phyloP scores from a whole-genome alignment of 2,329 filamentous ascomycete species.

The Thyridium curvatum region DNA sequence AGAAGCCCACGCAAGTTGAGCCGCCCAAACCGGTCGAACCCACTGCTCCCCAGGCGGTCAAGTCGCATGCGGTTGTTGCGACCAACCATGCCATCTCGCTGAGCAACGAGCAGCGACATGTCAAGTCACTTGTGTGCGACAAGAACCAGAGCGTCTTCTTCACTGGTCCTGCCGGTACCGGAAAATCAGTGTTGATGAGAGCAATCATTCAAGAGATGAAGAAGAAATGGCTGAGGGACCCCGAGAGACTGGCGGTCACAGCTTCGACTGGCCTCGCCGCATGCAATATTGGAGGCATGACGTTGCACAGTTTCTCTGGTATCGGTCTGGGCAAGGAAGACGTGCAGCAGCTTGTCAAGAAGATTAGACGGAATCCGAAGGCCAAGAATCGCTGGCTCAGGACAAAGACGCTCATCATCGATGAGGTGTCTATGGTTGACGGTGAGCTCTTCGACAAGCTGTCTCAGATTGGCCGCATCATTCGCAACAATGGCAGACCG shows the following conservation, averaged over 20 bases:
- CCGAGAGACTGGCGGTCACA: slow-evolving; percentile 84
- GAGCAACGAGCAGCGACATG: slow-evolving; percentile 79
- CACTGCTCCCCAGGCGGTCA: slow-evolving; percentile 35
- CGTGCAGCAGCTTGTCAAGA: slow-evolving; percentile 73
- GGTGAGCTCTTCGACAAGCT: slow-evolving; percentile 96
- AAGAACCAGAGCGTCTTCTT: slow-evolving; percentile 90
- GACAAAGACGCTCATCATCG: slow-evolving; percentile 82
- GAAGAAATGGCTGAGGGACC: slow-evolving; percentile 67
- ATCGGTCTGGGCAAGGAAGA: slow-evolving; percentile 93
- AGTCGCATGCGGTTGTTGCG: slow-evolving; percentile 9
- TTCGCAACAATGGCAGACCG: slow-evolving; percentile 84
- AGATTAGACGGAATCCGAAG: slow-evolving; percentile 83
- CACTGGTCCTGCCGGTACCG: slow-evolving; percentile 91
- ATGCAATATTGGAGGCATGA: slow-evolving; percentile 94
- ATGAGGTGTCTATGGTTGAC: slow-evolving; percentile 98
- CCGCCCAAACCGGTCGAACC: slow-evolving; percentile 34
- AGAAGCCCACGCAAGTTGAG: slow-evolving; percentile 33
- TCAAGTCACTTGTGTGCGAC: slow-evolving; percentile 76
- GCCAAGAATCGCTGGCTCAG: slow-evolving; percentile 83
- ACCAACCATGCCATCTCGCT: slow-evolving; percentile 51
- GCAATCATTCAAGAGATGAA: slow-evolving; percentile 80
- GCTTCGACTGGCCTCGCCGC: slow-evolving; percentile 94
- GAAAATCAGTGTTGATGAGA: slow-evolving; percentile 92
- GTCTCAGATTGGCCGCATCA: slow-evolving; percentile 74
- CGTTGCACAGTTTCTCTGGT: slow-evolving; percentile 90